Evolutionary conservation across 1,139 yeast genomes (phyloP), one percentile per base, ranked within the genome.

Genomic region (Hansenula sp.): DNA sequence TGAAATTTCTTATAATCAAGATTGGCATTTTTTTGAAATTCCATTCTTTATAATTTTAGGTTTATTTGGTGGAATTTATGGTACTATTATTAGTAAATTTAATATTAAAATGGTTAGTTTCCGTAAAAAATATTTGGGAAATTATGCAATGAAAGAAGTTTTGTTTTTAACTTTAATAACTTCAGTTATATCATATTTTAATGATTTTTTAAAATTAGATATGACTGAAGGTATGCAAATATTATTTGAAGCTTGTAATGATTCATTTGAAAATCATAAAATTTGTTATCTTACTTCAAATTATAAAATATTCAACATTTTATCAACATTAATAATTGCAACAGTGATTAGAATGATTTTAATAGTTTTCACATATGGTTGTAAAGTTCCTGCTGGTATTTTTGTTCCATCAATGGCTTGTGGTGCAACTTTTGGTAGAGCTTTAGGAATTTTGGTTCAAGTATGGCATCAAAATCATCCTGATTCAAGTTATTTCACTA

Each of bases 141-240:
- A 66, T 35, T 68, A 65, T 52, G 87, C 87, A 0, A 61, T 87
- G 1, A 72, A 77, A 39, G 99, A 94, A 60, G 94, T 88, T 2
- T 62, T 81, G 1, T 44, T 76, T 1, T 62, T 94, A 37, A 78
- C 96, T 0, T 52, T 77, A 0, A 59, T 88, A 13, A 87, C 97
- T 0, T 84, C 96, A 0, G 58, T 79, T 14, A 65, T 92, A 33
- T 83, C 95, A 36, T 94, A 88, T 59, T 87, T 85, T 60, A 92
- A 88, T 60, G 82, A 80, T 50, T 92, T 83, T 56, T 69, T 92
- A 44, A 71, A 79, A 42, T 65, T 85, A 20, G 98, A 94, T 59
- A 92, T 94, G 98, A 89, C 98, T 0, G 95, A 90, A 57, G 75
- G 89, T 16, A 92, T 94, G 97, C 92, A 88, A 54, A 66, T 83